Percentiles rank a stretch among this genome's conserved stretches.
These are phyloP conservation scores for Gracilaria domingensis DNA, from an alignment of 23 red algal genomes.

Conservation along the genomic window DNA sequence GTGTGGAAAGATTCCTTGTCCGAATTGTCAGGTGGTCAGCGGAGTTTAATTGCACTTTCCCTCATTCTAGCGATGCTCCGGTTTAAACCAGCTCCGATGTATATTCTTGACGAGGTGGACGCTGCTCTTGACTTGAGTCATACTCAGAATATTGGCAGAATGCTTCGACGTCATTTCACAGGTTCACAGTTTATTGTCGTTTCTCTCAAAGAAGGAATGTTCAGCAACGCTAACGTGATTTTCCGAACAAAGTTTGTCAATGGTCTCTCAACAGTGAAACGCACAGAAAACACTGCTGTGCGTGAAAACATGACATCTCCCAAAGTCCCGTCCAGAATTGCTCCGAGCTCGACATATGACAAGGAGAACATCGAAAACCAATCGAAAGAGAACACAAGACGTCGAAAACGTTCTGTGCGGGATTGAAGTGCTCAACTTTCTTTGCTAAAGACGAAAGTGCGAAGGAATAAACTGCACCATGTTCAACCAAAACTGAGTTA, in stretches of 20 bases:
- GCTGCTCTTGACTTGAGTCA: slow-evolving; percentile 97
- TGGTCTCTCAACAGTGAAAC: slow-evolving; percentile 89
- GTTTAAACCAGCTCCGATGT: slow-evolving; percentile 99
- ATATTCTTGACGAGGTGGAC: slow-evolving; percentile 99
- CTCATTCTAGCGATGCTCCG: slow-evolving; percentile 95
- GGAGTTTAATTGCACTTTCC: slow-evolving; percentile 92
- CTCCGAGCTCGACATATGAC: neutral
- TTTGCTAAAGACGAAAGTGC: too few relatives aligned
- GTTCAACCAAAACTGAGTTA: too few relatives aligned
- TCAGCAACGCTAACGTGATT: slow-evolving; percentile 96
- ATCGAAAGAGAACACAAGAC: neutral
- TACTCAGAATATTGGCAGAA: slow-evolving; percentile 98
- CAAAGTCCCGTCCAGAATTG: neutral
- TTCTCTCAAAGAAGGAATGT: slow-evolving; percentile 97
- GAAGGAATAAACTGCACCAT: neutral
- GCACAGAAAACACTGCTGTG: slow-evolving; percentile 63
- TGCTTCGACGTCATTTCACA: slow-evolving; percentile 87
- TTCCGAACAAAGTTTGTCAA: slow-evolving; percentile 97
- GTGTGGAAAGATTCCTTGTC: slow-evolving; percentile 95
- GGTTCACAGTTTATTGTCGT: slow-evolving; percentile 98
- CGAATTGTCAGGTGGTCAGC: slow-evolving; percentile 96
- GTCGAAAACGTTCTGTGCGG: slow-evolving; percentile 9
- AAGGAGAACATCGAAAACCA: slow-evolving; percentile 41
- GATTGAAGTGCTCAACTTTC: slow-evolving; percentile 7
- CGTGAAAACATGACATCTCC: slow-evolving; percentile 14